Base-by-base conservation (phyloP, 345 rosid genomes). In the Nephelium lappaceum region DNA sequence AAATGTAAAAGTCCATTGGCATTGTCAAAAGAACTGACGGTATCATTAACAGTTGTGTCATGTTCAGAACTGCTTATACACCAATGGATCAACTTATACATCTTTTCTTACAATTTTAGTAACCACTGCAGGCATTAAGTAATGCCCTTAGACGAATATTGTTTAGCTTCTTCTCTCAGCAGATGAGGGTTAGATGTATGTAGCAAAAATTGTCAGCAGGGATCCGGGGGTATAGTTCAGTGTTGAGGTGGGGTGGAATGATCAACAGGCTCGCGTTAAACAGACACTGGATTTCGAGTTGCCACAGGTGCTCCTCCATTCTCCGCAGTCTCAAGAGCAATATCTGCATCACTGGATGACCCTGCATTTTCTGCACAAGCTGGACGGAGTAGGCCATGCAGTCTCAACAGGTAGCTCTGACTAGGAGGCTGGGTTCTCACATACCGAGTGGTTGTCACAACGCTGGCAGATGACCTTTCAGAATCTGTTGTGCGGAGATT, bases 351-450 rank as follows among this genome's bases (percentile, higher is more conserved):
- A 63, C 38, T 83, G 65, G 83, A 75, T 21, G 75, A 8, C 71
- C 79, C 88, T 0, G 77, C 82, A 77, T 85, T 86, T 61, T 74
- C 97, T n/a, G 93, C 69, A 49, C 82, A 88, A 72, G 93, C 90
- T 49, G 92, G 95, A 73, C 86, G 67, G 42, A 91, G 91, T 21
- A 89, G 38, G 64, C 90, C 86, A 66, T 90, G 97, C 87, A 90
- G 74, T 84, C 94, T 89, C 91, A 93, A 71, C 67, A 87, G 86
- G 83, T 91, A 87, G 85, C 94, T 94, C 84, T 91, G 92, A 83
- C 93, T 92, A 57, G 87, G 79, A 72, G 94, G 94, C 79, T 91
- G 97, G 77, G 83, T 85, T 83, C 89, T 86, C 73, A 88, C 45
- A 74, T 91, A 92, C 0, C 57, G 85, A 51, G 84, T 65, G 18